These are phyloP conservation scores for Candida sithepensis DNA, from an alignment of 805 yeast genomes.

Conservation along the genomic window DNA sequence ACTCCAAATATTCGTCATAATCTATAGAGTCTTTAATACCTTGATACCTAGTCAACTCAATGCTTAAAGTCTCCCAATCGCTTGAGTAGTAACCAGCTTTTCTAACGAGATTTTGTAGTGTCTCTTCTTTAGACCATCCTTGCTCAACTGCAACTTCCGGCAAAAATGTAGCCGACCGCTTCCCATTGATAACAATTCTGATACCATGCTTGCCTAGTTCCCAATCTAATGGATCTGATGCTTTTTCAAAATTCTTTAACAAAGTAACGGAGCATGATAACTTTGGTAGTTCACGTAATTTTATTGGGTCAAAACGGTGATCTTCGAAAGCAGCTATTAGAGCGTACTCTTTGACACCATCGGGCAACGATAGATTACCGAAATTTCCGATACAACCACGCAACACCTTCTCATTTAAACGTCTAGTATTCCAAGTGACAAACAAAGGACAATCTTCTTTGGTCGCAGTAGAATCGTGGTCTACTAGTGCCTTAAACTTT, in stretches of 20 bases:
- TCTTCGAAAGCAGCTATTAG: constrained; percentile 74
- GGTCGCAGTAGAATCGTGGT: constrained; percentile 3
- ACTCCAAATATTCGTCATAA: constrained; percentile 37
- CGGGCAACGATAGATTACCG: constrained; percentile 44
- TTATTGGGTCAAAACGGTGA: constrained; percentile 68
- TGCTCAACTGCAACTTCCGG: constrained; percentile 92
- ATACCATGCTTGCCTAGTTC: constrained; percentile 80
- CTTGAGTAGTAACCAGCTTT: constrained; percentile 57
- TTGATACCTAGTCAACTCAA: constrained; percentile 52
- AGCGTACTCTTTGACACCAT: constrained; percentile 63
- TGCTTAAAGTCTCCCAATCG: constrained; percentile 30
- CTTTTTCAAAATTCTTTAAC: constrained; percentile 53
- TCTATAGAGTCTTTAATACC: constrained; percentile 45
- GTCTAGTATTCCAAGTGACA: constrained; percentile 73
- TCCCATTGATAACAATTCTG: constrained; percentile 47
- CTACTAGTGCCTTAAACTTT: constrained; percentile 10
- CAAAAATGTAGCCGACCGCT: constrained; percentile 69
- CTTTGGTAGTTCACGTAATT: constrained; percentile 45
- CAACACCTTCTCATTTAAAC: constrained; percentile 36
- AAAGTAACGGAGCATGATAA: constrained; percentile 63
- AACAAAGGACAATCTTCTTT: constrained; percentile 57
- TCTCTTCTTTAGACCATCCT: constrained; percentile 71
- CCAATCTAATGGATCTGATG: constrained; percentile 65
- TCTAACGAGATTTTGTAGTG: constrained; percentile 62
- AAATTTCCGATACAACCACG: constrained; percentile 97